These are phyloP conservation scores for Uromyces viciae-fabae DNA, from an alignment of 1,284 basidiomycete species.

Conservation along the genomic window DNA sequence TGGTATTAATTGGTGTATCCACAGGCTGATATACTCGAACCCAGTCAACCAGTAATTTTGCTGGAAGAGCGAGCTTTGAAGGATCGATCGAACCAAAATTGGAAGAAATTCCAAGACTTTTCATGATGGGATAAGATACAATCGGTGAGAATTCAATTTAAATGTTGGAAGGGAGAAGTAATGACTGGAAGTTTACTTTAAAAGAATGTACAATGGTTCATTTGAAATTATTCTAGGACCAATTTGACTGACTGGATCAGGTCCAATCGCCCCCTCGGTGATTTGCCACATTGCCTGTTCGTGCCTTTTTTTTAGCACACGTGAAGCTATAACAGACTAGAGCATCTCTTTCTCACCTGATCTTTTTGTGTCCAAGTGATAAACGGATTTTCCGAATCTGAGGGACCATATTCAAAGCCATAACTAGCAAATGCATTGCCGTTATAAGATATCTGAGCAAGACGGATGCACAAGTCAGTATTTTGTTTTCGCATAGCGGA, in stretches of 20 bases:
- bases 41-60: slow-evolving; percentile 47
- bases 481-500: background rate
- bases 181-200: background rate
- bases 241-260: slow-evolving; percentile 67
- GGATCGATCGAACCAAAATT: slow-evolving; percentile 47
- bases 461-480: slow-evolving; percentile 44
- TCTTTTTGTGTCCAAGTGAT: slow-evolving; percentile 45
- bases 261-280: slow-evolving; percentile 66
- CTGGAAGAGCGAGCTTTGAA: slow-evolving; percentile 46
- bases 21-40: slow-evolving; percentile 46
- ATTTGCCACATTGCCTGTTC: slow-evolving; percentile 71
- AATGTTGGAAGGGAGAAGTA: background rate
- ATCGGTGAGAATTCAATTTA: slow-evolving; percentile 58
- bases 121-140: slow-evolving; percentile 47
- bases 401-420: slow-evolving; percentile 61
- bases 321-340: slow-evolving; percentile 60
- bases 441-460: slow-evolving; percentile 52
- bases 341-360: slow-evolving; percentile 49
- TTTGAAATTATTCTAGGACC: slow-evolving; percentile 70
- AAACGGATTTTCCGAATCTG: slow-evolving; percentile 20
- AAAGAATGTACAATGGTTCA: slow-evolving; percentile 61
- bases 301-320: slow-evolving; percentile 67
- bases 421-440: slow-evolving; percentile 62
- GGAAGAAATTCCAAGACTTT: slow-evolving; percentile 46
- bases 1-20: slow-evolving; percentile 64